phyloP scores from a whole-genome alignment of 805 yeast species.

The Hermanozyma aechmeae region DNA sequence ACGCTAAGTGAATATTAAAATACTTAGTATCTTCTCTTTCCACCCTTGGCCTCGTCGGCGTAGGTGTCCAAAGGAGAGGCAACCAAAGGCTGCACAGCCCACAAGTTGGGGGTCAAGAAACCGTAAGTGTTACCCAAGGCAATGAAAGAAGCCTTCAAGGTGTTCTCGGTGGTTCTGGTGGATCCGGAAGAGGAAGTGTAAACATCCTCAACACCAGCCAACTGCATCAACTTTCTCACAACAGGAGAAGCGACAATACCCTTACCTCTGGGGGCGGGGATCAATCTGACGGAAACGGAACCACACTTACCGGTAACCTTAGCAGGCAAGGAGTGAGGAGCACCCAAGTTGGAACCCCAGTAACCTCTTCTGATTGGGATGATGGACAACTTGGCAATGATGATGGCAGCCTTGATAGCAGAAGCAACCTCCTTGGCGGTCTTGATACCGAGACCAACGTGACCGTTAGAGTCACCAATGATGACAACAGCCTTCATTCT shows the following conservation, averaged over 20 bases:
- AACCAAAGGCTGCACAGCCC: slow-evolving; percentile 79
- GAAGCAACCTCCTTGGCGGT: slow-evolving; percentile 99
- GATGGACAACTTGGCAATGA: slow-evolving; percentile 97
- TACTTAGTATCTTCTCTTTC: slow-evolving; percentile 72
- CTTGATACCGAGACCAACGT: slow-evolving; percentile 99
- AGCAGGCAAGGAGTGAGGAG: slow-evolving; percentile 96
- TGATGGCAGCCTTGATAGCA: slow-evolving; percentile 99
- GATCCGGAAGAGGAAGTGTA: slow-evolving; percentile 98
- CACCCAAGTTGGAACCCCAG: slow-evolving; percentile 99
- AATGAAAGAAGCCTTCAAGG: slow-evolving; percentile 98
- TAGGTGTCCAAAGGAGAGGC: slow-evolving; percentile 93
- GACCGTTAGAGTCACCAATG: slow-evolving; percentile 99
- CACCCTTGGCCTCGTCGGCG: slow-evolving; percentile 63
- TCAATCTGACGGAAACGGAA: slow-evolving; percentile 96
- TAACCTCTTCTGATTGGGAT: slow-evolving; percentile 99
- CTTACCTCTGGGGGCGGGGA: slow-evolving; percentile 99
- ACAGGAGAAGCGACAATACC: slow-evolving; percentile 99
- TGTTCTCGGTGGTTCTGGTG: slow-evolving; percentile 99
- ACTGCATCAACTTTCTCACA: slow-evolving; percentile 96
- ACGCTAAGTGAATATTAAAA: too few species aligned
- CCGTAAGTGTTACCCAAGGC: slow-evolving; percentile 99
- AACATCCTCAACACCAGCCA: slow-evolving; percentile 99
- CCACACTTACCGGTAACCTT: slow-evolving; percentile 99
- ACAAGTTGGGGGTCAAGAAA: slow-evolving; percentile 99
- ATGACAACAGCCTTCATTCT: slow-evolving; percentile 99